A percentile compares a stretch with the other conserved stretches of the same genome.
Conservation (phyloP, 106 monocot genomes). For the Platanthera zijinensis region DNA sequence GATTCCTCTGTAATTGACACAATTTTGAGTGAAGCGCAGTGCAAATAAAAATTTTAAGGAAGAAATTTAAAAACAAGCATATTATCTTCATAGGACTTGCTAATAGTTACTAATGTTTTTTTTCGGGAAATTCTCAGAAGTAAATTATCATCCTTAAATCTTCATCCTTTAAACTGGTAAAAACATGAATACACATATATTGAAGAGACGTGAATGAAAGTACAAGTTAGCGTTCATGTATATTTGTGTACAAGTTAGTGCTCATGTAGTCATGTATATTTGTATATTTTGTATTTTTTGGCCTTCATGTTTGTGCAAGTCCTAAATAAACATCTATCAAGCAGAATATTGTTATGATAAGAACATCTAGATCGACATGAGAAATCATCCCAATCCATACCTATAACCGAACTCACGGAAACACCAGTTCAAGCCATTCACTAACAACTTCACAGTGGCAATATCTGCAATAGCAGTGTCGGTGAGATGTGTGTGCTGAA, state of each 20-base stretch:
- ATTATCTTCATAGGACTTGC: background rate
- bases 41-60: background rate
- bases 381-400: constrained; percentile 28
- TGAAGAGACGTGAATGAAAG: background rate
- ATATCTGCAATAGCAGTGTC: too few species aligned
- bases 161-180: background rate
- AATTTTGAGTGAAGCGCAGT: background rate
- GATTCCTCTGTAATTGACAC: too few species aligned
- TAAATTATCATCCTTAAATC: background rate
- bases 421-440: constrained; percentile 69
- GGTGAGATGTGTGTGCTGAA: too few species aligned
- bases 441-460: too few species aligned
- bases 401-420: constrained; percentile 97
- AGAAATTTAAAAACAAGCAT: background rate
- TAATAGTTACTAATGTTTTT: background rate
- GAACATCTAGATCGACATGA: background rate
- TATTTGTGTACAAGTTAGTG: background rate
- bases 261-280: background rate
- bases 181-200: background rate
- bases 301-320: background rate
- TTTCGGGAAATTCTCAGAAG: too few species aligned
- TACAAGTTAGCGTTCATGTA: background rate
- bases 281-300: background rate
- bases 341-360: background rate
- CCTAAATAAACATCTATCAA: background rate